phyloP scores from a whole-genome alignment of 1,284 basidiomycete genomes.

The Puccinia brachypodii region DNA sequence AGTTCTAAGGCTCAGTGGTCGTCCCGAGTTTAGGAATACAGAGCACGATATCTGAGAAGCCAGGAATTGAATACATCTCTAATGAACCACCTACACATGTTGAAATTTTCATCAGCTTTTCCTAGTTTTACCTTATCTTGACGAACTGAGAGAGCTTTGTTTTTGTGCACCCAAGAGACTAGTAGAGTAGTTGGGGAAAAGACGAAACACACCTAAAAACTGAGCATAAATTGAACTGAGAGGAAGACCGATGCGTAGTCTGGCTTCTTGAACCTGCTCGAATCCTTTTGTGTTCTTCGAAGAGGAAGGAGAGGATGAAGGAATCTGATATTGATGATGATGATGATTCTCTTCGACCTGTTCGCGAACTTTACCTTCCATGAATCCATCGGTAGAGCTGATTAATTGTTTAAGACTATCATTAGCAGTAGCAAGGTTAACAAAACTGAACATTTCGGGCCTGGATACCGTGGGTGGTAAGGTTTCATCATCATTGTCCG shows the following conservation, averaged over 20 bases:
- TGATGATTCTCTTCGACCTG: constrained; percentile 62
- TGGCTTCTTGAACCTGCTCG: constrained; percentile 61
- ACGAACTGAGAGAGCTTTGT: neutral
- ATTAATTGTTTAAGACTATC: constrained; percentile 67
- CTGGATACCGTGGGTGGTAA: constrained; percentile 23
- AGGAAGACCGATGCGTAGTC: constrained; percentile 72
- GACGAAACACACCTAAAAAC: constrained; percentile 60
- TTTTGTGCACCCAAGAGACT: constrained; percentile 6
- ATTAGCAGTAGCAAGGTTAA: constrained; percentile 60
- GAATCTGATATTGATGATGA: constrained; percentile 9
- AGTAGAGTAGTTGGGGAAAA: neutral
- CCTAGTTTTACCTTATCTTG: neutral
- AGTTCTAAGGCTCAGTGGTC: constrained; percentile 22
- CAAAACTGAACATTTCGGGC: constrained; percentile 41
- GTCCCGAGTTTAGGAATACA: constrained; percentile 45
- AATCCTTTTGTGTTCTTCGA: neutral
- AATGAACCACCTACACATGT: constrained; percentile 69
- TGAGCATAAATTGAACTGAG: constrained; percentile 82
- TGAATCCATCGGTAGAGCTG: constrained; percentile 61
- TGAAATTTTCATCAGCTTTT: neutral
- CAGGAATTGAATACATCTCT: constrained; percentile 76
- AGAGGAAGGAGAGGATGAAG: neutral
- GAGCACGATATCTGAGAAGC: constrained; percentile 62
- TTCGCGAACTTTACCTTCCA: constrained; percentile 73
- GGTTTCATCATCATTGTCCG: constrained; percentile 16